phyloP scores from a whole-genome alignment of 1,284 basidiomycete species.

The Inonotus obliquus region DNA sequence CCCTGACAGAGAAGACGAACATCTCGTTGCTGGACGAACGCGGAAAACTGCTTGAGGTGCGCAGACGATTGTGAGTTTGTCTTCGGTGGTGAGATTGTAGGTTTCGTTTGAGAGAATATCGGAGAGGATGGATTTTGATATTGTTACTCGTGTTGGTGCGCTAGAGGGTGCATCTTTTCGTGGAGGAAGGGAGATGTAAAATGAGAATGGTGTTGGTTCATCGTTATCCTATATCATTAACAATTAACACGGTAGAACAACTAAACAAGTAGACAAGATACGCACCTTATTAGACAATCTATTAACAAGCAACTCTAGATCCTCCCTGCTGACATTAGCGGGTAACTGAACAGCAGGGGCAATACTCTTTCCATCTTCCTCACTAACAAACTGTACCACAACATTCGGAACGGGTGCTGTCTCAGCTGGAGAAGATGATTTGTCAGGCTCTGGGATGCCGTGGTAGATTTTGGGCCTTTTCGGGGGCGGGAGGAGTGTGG shows the following conservation, averaged over 20 bases:
- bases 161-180: constrained; percentile 42
- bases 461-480: constrained; percentile 82
- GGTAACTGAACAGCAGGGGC: constrained; percentile 87
- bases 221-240: constrained; percentile 49
- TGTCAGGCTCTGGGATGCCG: constrained; percentile 60
- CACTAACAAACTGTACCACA: constrained; percentile 87
- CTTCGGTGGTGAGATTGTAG: constrained; percentile 77
- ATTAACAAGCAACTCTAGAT: constrained; percentile 82
- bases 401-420: constrained; percentile 56
- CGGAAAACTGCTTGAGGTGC: constrained; percentile 95
- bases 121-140: constrained; percentile 72
- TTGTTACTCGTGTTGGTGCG: constrained; percentile 72
- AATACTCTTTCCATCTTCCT: constrained; percentile 74
- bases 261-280: constrained; percentile 20
- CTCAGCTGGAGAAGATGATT: constrained; percentile 36
- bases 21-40: constrained; percentile 89
- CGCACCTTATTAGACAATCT: constrained; percentile 70
- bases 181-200: constrained; percentile 73
- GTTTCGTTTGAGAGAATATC: constrained; percentile 75
- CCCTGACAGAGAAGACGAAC: constrained; percentile 88
- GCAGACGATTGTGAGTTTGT: constrained; percentile 82
- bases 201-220: constrained; percentile 86
- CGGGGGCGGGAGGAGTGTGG: constrained; percentile 78
- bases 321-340: constrained; percentile 81
- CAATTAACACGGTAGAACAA: constrained; percentile 10